Base-by-base conservation (phyloP, 106 monocot species). In the Platanthera zijinensis region DNA sequence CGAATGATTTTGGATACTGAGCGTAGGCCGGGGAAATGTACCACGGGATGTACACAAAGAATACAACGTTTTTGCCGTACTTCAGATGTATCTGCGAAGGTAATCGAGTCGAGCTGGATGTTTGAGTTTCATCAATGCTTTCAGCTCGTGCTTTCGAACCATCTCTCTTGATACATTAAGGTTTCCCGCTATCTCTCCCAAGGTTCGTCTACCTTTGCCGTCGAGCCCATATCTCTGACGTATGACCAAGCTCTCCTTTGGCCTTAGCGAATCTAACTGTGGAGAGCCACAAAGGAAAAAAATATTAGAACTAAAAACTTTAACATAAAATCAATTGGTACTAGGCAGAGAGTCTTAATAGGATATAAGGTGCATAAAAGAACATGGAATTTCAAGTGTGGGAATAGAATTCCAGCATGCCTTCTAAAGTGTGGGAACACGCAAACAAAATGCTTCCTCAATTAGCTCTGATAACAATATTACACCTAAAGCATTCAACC, bases 71-170 rank as follows among this genome's bases (percentile, higher is more conserved):
- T 53, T 12, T 1, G 3, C 1, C 39, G 39, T 39, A 39, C 39
- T 39, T 39, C 80, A 81, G 22, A 95, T 75, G 54, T 90, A 84
- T 81, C 85, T 82, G 28, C 92, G 85, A 51, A 96, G 84, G 68
- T 96, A 96, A 57, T 96, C 95, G 32, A 90, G 87, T 25, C 95
- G 86, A 68, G 90, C 68, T 3, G 95, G 95, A 80, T 96, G 90
- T 72, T 90, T 96, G 80, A 96, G 95, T 87, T 96, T 96, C 90
- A 96, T 89, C 48, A 96, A 73, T 15, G 92, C 95, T 79, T 96
- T 96, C 30, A 92, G 72, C 71, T 96, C 95, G 57, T 96, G 85
- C 79, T 96, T 92, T 14, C 92, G 66, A 5, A 92, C 95, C 95
- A 96, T 92, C 87, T 96, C 92, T 75, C 90, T 86, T 10, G 95